phyloP scores from a whole-genome alignment of 129 eudicot genomes.

The Lactuca saligna region DNA sequence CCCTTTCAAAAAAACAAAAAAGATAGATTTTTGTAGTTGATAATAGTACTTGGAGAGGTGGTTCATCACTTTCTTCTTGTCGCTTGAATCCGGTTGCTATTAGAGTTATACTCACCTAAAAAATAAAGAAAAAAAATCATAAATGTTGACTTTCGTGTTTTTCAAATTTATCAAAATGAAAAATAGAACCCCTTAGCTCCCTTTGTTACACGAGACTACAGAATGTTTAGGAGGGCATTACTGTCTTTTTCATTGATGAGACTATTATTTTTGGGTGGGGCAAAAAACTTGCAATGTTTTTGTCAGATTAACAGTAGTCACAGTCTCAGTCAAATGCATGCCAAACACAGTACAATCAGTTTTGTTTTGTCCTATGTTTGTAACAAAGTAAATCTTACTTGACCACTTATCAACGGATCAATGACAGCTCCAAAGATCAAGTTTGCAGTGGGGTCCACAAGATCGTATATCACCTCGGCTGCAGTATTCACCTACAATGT shows the following conservation, averaged over 20 bases:
- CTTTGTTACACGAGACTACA: background rate
- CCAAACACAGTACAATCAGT: background rate
- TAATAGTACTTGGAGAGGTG: slow-evolving; percentile 30
- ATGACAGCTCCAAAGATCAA: slow-evolving; percentile 84
- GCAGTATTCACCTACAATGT: slow-evolving; percentile 81
- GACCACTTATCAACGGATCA: slow-evolving; percentile 85
- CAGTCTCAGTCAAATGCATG: background rate
- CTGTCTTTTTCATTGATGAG: background rate
- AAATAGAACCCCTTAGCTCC: background rate
- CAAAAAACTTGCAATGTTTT: no score
- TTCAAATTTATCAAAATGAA: slow-evolving; percentile 3
- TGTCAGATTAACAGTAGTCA: no score
- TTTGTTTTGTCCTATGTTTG: background rate
- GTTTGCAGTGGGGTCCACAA: slow-evolving; percentile 94
- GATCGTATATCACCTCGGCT: slow-evolving; percentile 90
- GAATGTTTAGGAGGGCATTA: background rate
- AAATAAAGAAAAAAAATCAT: background rate
- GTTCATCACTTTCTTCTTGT: slow-evolving; percentile 73
- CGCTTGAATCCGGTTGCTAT: slow-evolving; percentile 98
- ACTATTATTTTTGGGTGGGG: no score
- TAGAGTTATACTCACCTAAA: slow-evolving; percentile 82
- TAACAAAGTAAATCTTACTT: slow-evolving; percentile 45
- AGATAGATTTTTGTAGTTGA: background rate
- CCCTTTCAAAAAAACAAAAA: background rate
- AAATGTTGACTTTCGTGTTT: background rate